phyloP scores from a whole-genome alignment of 495 filamentous ascomycete species.

The Paragyromitra xinjiangensis region DNA sequence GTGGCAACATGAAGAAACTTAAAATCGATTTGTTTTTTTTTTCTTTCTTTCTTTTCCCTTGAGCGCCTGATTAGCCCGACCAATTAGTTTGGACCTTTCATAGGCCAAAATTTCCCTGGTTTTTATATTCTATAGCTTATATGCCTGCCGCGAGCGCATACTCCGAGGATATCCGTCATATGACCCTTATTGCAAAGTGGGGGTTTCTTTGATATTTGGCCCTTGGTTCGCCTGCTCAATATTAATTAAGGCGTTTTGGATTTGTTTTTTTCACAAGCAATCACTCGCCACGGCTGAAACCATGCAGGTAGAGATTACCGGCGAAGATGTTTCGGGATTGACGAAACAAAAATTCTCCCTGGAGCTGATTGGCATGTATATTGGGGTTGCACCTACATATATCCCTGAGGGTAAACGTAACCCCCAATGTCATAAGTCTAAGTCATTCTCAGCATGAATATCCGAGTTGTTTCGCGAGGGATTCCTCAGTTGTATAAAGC shows the following conservation, averaged over 20 bases:
- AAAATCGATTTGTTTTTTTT: neutral
- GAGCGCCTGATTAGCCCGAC: neutral
- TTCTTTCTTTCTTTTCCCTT: neutral
- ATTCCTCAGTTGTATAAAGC: neutral
- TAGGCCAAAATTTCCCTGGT: neutral
- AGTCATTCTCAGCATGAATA: neutral
- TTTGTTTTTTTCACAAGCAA: slow-evolving; percentile 29
- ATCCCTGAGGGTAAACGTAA: neutral
- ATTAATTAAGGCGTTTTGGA: neutral
- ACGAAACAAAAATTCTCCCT: neutral
- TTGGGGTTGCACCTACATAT: neutral
- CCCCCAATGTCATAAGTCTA: neutral
- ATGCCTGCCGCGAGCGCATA: slow-evolving; percentile 13
- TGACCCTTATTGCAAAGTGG: slow-evolving; percentile 12
- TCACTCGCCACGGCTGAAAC: slow-evolving; percentile 30
- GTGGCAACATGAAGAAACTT: slow-evolving; percentile 1
- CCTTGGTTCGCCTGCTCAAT: neutral
- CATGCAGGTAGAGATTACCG: neutral
- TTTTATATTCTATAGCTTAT: neutral
- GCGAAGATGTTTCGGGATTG: neutral
- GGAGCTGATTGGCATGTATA: neutral
- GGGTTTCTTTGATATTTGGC: neutral
- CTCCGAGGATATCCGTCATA: slow-evolving; percentile 17
- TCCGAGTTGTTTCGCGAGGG: neutral
- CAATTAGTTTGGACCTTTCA: neutral